Evolutionary conservation across 2,329 filamentous ascomycete species (phyloP).

Genomic region (Epichloe coenophiala): DNA sequence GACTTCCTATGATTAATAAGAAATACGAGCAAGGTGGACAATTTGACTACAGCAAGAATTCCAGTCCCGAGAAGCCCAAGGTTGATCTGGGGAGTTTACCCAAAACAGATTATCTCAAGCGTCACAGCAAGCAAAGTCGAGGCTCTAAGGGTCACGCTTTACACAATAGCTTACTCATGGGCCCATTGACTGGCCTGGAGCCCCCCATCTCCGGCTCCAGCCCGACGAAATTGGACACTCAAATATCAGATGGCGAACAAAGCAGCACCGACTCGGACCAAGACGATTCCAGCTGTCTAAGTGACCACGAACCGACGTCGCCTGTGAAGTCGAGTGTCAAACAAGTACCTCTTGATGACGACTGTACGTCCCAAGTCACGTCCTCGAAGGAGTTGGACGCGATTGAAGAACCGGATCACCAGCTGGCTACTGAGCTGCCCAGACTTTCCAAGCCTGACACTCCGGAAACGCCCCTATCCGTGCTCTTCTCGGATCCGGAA

Average conservation of each 20-base stretch:
- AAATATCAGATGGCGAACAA: conserved; percentile 31
- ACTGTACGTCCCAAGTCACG: conserved; percentile 37
- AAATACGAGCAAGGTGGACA: conserved; percentile 45
- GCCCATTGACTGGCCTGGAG: conserved; percentile 15
- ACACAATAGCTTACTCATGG: conserved; percentile 13
- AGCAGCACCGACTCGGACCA: conserved; percentile 41
- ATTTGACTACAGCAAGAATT: conserved; percentile 31
- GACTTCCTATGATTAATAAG: conserved; percentile 39
- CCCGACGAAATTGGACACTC: conserved; percentile 23
- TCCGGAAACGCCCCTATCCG: conserved; percentile 35
- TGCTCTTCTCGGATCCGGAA: conserved; percentile 47
- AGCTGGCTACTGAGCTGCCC: conserved; percentile 35
- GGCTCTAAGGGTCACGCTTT: conserved; percentile 16
- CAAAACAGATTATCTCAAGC: conserved; percentile 34
- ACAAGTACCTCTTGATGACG: conserved; percentile 33
- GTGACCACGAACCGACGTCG: conserved; percentile 35
- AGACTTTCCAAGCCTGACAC: conserved; percentile 33
- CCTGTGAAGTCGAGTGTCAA: conserved; percentile 35
- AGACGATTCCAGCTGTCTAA: conserved; percentile 38
- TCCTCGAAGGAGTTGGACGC: conserved; percentile 36
- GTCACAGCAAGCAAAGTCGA: conserved; percentile 29
- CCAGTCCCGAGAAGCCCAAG: conserved; percentile 16
- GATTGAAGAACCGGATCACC: conserved; percentile 31
- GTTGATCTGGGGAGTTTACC: conserved; percentile 23
- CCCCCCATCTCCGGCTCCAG: conserved; percentile 16